Evolutionary conservation across 176 grass and related monocot species (phyloP), one percentile per base, ranked within the genome.

Genomic region (Oryza longistaminata): DNA sequence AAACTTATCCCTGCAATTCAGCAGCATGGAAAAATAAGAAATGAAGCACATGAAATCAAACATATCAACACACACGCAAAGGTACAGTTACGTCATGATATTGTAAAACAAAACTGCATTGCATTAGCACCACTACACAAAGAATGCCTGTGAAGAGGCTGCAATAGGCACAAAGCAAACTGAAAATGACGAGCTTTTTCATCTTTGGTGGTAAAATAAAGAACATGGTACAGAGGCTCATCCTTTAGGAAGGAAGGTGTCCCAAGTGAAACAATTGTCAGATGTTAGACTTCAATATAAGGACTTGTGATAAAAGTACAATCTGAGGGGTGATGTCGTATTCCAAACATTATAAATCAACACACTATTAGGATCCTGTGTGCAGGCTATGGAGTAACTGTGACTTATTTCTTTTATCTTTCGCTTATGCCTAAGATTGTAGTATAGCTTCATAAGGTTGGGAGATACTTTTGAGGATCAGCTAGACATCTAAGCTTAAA

Each of bases 1-100:
- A 98, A 79, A 83, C 91, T 94, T 83, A 98, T 88, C 19, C 96
- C 90, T 95, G 80, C 66, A 64, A 72, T 70, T 60, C n/a, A 29
- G 84, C 7, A 68, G 11, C 43, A 17, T 29, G 58, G 78, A 60
- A 78, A 78, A 75, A 71, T 43, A 52, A 62, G 21, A 80, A 69
- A 26, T n/a, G 64, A 64, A 62, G 34, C 52, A 3, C 15, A 4
- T 15, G 0, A 7, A 75, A 58, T 58, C 17, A 31, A 67, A 75
- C 15, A 66, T 72, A 24, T 16, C 7, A 58, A 2, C 21, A 2
- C 21, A 37, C 11, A 22, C 21, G 44, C 2, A 8, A 76, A 43
- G 39, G 17, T 31, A 77, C 15, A 77, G 76, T 43, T 11, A 4
- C 0, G 12, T 16, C 9, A 81, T 17, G 15, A 14, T 8, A 26